phyloP scores from a whole-genome alignment of 805 yeast species.

The Sugiyamaella valdiviana region DNA sequence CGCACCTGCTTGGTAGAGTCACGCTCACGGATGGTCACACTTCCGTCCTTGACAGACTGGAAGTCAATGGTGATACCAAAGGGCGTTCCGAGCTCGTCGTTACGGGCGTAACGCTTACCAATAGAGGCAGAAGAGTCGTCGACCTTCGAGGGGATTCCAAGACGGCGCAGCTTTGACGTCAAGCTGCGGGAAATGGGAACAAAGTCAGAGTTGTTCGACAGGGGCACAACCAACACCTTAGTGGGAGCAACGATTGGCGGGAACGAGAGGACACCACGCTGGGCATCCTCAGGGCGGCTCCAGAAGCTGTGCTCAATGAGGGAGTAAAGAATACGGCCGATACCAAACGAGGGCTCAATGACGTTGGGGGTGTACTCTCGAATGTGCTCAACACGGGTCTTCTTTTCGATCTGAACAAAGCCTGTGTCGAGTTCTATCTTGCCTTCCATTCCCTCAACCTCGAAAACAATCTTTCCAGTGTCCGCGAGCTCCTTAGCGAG shows the following conservation, averaged over 20 bases:
- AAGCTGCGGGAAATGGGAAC: constrained; percentile 68
- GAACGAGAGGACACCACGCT: constrained; percentile 86
- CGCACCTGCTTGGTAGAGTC: constrained; percentile 95
- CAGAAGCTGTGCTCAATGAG: constrained; percentile 93
- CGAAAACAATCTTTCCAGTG: constrained; percentile 58
- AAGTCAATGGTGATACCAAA: constrained; percentile 97
- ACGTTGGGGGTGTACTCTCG: constrained; percentile 96
- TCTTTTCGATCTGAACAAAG: constrained; percentile 69
- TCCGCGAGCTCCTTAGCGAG: constrained; percentile 60
- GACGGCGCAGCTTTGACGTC: constrained; percentile 62
- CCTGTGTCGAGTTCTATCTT: constrained; percentile 67
- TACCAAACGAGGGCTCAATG: constrained; percentile 98
- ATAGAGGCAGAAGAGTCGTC: constrained; percentile 97
- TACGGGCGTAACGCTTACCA: constrained; percentile 97
- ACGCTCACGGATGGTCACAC: constrained; percentile 94
- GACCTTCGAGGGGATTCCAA: constrained; percentile 87
- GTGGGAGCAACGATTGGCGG: constrained; percentile 97
- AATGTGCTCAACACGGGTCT: constrained; percentile 76
- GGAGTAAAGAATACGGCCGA: constrained; percentile 93
- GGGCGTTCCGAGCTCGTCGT: constrained; percentile 98
- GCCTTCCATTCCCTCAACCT: constrained; percentile 55
- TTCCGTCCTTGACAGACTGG: constrained; percentile 78
- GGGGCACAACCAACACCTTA: constrained; percentile 90
- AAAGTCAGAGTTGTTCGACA: constrained; percentile 76
- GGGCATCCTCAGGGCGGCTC: constrained; percentile 84